These are phyloP conservation scores for Selaginella moellendorffii DNA, from an alignment of 75 land plant genomes.

Conservation along the genomic window DNA sequence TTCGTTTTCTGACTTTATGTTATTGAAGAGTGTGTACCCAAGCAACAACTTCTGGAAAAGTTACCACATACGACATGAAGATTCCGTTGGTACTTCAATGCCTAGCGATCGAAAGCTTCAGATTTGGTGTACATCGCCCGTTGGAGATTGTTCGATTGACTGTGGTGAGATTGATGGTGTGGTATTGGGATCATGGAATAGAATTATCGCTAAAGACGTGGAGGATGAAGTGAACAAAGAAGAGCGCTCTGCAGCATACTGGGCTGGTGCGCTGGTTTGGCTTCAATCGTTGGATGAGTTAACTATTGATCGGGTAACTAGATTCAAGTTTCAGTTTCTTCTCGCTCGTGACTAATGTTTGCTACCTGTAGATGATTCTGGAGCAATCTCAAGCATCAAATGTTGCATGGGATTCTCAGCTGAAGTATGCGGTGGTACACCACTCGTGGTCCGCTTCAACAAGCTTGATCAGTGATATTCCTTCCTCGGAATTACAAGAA, in stretches of 20 bases:
- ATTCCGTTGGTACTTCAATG: too few relatives aligned
- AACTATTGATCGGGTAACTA: constrained; percentile 76
- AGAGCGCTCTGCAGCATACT: constrained; percentile 39
- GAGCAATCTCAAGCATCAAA: constrained; percentile 58
- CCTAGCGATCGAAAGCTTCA: constrained; percentile 16
- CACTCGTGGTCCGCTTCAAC: constrained; percentile 54
- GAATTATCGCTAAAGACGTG: constrained; percentile 6
- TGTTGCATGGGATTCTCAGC: constrained; percentile 68
- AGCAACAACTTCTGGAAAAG: constrained; percentile 79
- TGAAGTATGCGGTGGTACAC: constrained; percentile 54
- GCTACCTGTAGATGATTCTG: constrained; percentile 45
- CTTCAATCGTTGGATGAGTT: constrained; percentile 67
- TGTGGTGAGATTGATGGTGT: constrained; percentile 95
- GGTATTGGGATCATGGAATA: constrained; percentile 69
- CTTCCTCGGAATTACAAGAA: constrained; percentile 32
- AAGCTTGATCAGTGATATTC: constrained; percentile 55
- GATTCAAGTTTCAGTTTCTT: neutral
- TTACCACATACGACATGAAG: constrained; percentile 25
- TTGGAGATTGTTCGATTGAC: constrained; percentile 22
- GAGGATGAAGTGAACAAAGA: constrained; percentile 18
- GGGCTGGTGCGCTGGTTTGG: constrained; percentile 85
- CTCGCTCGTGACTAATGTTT: constrained; percentile 1
- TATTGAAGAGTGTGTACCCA: constrained; percentile 62
- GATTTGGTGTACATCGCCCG: constrained; percentile 14
- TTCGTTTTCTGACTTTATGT: neutral